Evolutionary conservation across 352 stramenopile genomes (phyloP).

Genomic region (Phytophthora megakarya): DNA sequence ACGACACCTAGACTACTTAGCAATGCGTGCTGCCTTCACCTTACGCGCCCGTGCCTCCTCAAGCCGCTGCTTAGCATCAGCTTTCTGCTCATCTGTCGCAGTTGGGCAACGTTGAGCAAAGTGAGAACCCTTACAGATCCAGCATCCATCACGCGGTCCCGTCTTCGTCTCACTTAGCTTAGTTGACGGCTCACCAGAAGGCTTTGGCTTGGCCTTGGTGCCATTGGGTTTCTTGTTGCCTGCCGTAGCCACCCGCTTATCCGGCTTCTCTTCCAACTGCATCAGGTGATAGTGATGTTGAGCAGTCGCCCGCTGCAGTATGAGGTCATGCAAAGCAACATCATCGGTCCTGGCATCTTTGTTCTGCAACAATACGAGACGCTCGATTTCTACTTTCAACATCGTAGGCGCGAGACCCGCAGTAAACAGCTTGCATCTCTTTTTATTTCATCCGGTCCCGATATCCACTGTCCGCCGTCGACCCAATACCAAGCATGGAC

Average conservation of each 20-base stretch:
- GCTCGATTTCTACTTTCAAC: conserved; percentile 16
- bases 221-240: background rate
- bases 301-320: conserved; percentile 10
- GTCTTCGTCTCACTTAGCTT: background rate
- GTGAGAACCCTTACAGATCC: conserved; percentile 8
- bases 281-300: conserved; percentile 19
- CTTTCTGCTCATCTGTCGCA: conserved; percentile 12
- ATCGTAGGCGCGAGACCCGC: conserved; percentile 1
- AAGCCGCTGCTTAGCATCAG: background rate
- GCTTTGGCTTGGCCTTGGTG: background rate
- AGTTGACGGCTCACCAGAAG: background rate
- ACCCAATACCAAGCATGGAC: conserved; percentile 12
- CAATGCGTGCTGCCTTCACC: conserved; percentile 5
- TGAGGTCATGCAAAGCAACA: conserved; percentile 5
- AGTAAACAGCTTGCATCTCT: conserved; percentile 14
- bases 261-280: conserved; percentile 7
- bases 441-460: conserved; percentile 19
- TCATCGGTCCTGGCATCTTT: conserved; percentile 12
- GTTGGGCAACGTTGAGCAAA: conserved; percentile 13
- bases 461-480: background rate
- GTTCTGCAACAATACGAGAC: conserved; percentile 2
- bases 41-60: conserved; percentile 2
- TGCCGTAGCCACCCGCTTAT: background rate
- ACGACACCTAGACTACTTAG: background rate
- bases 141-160: conserved; percentile 7